Evolutionary conservation across 1,284 basidiomycete species (phyloP).

Genomic region (Puccinia polysora): DNA sequence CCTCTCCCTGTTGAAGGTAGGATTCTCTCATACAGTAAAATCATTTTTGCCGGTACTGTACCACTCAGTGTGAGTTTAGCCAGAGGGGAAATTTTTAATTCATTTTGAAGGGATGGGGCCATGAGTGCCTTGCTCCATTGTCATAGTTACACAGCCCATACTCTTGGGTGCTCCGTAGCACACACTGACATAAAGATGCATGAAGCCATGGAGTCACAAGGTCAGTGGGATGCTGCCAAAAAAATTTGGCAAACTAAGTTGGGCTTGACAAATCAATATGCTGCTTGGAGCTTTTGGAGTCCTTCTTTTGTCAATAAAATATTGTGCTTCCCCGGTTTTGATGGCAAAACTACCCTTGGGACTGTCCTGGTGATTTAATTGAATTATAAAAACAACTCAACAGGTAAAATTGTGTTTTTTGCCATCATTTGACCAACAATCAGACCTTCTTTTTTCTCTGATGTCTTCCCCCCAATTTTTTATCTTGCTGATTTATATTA

Average conservation of each 20-base stretch:
- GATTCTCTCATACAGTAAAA: conserved; percentile 94
- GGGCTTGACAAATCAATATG: conserved; percentile 45
- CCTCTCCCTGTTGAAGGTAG: no score
- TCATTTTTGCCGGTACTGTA: conserved; percentile 85
- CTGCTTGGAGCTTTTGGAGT: conserved; percentile 84
- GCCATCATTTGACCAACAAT: background rate
- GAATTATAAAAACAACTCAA: conserved; percentile 60
- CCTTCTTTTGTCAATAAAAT: conserved; percentile 65
- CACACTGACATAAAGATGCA: conserved; percentile 70
- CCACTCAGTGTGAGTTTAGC: conserved; percentile 83
- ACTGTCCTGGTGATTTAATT: conserved; percentile 82
- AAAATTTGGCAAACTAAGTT: conserved; percentile 55
- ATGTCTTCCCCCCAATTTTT: background rate
- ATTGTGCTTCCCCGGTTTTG: conserved; percentile 62
- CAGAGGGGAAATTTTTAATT: conserved; percentile 69
- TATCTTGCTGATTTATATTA: no score
- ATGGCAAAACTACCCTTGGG: conserved; percentile 79
- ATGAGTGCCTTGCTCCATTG: conserved; percentile 84
- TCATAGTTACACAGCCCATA: conserved; percentile 89
- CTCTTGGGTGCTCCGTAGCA: conserved; percentile 86
- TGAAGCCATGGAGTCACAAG: conserved; percentile 56
- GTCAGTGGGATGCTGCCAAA: conserved; percentile 61
- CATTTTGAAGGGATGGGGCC: conserved; percentile 73
- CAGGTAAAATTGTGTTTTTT: conserved; percentile 17
- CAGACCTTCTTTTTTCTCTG: no score